Evolutionary conservation across 2,329 filamentous ascomycete species (phyloP).

Genomic region (Ceratocystis variospora): DNA sequence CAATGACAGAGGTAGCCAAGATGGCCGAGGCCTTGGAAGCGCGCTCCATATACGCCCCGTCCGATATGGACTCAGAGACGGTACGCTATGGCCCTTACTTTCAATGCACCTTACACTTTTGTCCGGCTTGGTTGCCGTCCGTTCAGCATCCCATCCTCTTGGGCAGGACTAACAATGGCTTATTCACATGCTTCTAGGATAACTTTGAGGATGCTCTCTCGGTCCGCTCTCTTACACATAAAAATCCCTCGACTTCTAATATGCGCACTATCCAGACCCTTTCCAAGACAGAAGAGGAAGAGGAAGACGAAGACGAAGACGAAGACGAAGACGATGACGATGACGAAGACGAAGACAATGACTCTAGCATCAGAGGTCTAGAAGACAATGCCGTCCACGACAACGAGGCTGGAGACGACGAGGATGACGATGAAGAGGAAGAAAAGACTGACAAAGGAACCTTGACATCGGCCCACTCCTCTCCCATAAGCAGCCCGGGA

Average conservation of each 20-base stretch:
- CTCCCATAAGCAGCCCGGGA: constrained; percentile 15
- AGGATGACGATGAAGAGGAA: constrained; percentile 16
- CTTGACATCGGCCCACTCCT: constrained; percentile 16
- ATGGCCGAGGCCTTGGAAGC: constrained; percentile 10
- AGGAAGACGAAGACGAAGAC: constrained; percentile 20
- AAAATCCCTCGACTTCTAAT: not conserved
- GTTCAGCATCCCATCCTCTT: not conserved
- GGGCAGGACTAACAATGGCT: constrained; percentile 7
- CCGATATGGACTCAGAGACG: constrained; percentile 17
- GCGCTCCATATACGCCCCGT: constrained; percentile 12
- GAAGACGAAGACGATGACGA: constrained; percentile 17
- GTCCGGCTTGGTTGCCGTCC: not conserved
- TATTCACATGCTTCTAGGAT: constrained; percentile 36
- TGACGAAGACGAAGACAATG: constrained; percentile 22
- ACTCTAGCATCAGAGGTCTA: constrained; percentile 17
- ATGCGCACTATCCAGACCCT: constrained; percentile 7
- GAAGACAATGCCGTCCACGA: constrained; percentile 9
- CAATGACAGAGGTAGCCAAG: constrained; percentile 16
- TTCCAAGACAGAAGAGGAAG: constrained; percentile 22
- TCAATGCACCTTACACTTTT: not conserved
- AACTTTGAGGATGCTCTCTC: constrained; percentile 68
- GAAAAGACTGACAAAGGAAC: constrained; percentile 18
- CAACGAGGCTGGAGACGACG: constrained; percentile 10
- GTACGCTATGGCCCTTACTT: not conserved
- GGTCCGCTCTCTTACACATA: constrained; percentile 49